These are phyloP conservation scores for Melastoma malabathricum DNA, from an alignment of 345 rosid species.

Conservation along the genomic window DNA sequence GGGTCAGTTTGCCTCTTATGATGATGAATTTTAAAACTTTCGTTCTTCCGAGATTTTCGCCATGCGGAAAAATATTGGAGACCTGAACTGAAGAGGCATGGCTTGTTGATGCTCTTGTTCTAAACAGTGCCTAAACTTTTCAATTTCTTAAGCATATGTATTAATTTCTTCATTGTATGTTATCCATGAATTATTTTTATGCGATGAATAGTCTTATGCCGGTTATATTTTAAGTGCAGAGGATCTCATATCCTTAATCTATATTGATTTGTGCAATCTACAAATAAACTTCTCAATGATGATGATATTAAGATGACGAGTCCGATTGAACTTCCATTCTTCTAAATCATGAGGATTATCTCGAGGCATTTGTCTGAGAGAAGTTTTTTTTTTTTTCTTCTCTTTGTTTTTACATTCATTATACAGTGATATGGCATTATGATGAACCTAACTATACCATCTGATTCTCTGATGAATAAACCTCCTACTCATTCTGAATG, in stretches of 20 bases:
- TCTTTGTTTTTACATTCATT: not conserved
- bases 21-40: no score
- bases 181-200: not conserved
- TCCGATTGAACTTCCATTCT: conserved; percentile 32
- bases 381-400: conserved; percentile 6
- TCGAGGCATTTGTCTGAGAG: conserved; percentile 69
- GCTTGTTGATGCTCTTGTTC: no score
- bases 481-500: conserved; percentile 35
- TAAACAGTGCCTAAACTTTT: no score
- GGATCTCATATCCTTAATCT: no score
- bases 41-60: no score
- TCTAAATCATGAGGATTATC: conserved; percentile 30
- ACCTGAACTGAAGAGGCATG: no score
- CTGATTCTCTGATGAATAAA: conserved; percentile 13
- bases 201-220: not conserved
- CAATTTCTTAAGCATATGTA: no score
- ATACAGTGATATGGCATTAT: conserved; percentile 4
- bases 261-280: no score
- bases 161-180: not conserved
- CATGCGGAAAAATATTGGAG: no score
- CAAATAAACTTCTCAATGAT: conserved; percentile 7
- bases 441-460: conserved; percentile 7
- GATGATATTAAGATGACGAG: conserved; percentile 34
- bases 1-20: no score
- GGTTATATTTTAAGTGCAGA: no score